Percentiles rank a stretch among this genome's conserved stretches.
Conservation (phyloP, 441 rosid species). For the Flueggea neowawraea region DNA sequence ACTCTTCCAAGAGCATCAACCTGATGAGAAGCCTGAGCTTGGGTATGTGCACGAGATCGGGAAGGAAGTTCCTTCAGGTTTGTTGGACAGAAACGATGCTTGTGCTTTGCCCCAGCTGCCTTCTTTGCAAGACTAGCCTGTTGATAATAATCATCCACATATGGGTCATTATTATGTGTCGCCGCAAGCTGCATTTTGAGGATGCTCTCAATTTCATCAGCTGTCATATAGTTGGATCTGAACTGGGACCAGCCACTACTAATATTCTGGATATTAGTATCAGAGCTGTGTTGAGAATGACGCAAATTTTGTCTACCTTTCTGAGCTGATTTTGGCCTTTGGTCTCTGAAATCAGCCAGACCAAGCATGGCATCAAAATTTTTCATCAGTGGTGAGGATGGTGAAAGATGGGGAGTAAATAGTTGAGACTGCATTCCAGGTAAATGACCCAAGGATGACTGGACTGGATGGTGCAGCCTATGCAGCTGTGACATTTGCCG, state of each 20-base stretch:
- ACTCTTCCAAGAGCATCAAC: slow-evolving; percentile 60
- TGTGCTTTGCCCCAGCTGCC: slow-evolving; percentile 53
- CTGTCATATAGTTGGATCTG: slow-evolving; percentile 89
- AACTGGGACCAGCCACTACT: slow-evolving; percentile 65
- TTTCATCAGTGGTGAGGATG: slow-evolving; percentile 43
- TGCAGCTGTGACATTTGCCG: slow-evolving; percentile 49
- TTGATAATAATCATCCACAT: slow-evolving; percentile 90
- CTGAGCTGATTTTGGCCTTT: slow-evolving; percentile 58
- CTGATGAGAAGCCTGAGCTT: slow-evolving; percentile 56
- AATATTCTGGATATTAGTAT: slow-evolving; percentile 68
- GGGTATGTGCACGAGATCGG: slow-evolving; percentile 72
- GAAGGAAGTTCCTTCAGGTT: slow-evolving; percentile 79
- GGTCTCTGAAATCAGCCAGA: slow-evolving; percentile 47
- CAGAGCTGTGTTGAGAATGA: slow-evolving; percentile 67
- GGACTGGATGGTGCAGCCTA: slow-evolving; percentile 50
- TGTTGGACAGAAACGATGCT: slow-evolving; percentile 69
- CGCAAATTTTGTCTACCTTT: slow-evolving; percentile 57
- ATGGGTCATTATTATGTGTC: slow-evolving; percentile 76
- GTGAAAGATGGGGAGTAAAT: slow-evolving; percentile 47
- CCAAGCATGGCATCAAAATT: slow-evolving; percentile 18
- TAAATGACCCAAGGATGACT: slow-evolving; percentile 67
- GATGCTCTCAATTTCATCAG: slow-evolving; percentile 94
- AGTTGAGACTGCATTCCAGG: slow-evolving; percentile 71
- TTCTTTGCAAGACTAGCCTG: slow-evolving; percentile 85
- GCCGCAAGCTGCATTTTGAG: slow-evolving; percentile 94